These are phyloP conservation scores for Boletus tylopilopsis DNA, from an alignment of 768 basidiomycete genomes.

Conservation along the genomic window DNA sequence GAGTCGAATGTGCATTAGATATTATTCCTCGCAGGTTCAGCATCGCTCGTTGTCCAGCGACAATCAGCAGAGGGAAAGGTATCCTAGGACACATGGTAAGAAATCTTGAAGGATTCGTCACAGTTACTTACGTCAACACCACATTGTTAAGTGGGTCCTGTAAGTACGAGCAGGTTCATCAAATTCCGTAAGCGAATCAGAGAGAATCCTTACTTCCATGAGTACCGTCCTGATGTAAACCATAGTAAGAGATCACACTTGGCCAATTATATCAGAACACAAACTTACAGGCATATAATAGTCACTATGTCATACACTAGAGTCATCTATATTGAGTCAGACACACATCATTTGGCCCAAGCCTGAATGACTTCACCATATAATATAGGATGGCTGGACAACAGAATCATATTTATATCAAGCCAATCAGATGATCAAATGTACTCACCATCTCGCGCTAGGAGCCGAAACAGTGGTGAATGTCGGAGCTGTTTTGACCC, in stretches of 20 bases:
- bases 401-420: background rate
- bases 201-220: background rate
- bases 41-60: conserved; percentile 17
- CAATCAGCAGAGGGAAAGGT: conserved; percentile 8
- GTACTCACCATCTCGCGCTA: conserved; percentile 8
- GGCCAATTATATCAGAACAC: background rate
- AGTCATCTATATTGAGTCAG: background rate
- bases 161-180: background rate
- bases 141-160: conserved; percentile 6
- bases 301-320: background rate
- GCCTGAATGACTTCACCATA: background rate
- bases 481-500: background rate
- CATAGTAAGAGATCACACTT: background rate
- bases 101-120: background rate
- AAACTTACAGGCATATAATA: conserved; percentile 5
- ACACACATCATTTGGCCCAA: too few species aligned
- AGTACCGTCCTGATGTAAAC: background rate
- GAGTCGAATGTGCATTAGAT: background rate
- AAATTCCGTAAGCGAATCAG: background rate
- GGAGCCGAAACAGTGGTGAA: conserved; percentile 3
- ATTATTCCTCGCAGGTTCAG: conserved; percentile 12
- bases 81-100: background rate
- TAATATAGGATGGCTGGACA: conserved; percentile 3
- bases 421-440: background rate
- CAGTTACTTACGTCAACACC: background rate